phyloP scores from a whole-genome alignment of 192 early-diverging fungal species.

The Rhizoclosmatium sp. region DNA sequence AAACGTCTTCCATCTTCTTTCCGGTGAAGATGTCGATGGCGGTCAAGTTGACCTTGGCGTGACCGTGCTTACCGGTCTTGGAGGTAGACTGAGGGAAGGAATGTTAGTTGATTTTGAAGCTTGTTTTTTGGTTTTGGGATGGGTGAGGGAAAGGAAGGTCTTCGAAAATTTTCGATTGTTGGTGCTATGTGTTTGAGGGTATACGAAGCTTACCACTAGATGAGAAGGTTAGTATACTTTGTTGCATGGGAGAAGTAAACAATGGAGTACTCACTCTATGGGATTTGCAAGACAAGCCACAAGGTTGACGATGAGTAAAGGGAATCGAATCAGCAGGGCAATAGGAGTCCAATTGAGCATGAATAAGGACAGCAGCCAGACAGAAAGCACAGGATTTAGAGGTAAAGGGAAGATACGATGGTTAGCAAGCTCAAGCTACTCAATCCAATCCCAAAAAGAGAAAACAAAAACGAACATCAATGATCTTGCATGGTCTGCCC shows the following conservation, averaged over 20 bases:
- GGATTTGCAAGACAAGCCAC: background rate
- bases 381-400: background rate
- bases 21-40: slow-evolving; percentile 97
- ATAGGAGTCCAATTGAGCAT: background rate
- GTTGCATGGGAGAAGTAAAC: background rate
- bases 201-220: slow-evolving; percentile 15
- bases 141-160: background rate
- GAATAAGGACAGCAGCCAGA: background rate
- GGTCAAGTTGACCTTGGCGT: slow-evolving; percentile 98
- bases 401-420: background rate
- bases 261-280: slow-evolving; percentile 2
- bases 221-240: slow-evolving; percentile 1
- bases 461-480: slow-evolving; percentile 77
- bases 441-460: background rate
- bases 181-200: no score
- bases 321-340: background rate
- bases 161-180: background rate
- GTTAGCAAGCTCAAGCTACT: no score
- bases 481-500: slow-evolving; percentile 99
- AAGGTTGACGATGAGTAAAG: background rate
- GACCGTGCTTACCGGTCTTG: slow-evolving; percentile 99
- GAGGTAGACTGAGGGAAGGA: slow-evolving; percentile 79
- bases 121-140: background rate
- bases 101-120: background rate
- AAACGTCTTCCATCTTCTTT: slow-evolving; percentile 99